Base-by-base conservation (phyloP, 768 basidiomycete genomes). In the Terana coerulea region DNA sequence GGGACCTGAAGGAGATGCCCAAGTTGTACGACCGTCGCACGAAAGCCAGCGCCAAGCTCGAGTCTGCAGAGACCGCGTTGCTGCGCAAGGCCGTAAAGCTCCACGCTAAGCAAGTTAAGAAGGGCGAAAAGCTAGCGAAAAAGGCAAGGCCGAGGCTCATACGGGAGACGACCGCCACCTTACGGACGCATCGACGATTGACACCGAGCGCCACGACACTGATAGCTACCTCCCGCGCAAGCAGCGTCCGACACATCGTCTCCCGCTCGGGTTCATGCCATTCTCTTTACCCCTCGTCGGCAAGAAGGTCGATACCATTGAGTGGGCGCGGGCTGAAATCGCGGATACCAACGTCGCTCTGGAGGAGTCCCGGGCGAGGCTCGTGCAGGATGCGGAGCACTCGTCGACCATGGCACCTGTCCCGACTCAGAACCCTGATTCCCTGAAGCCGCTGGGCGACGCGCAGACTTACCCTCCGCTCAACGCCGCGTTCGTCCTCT, bases 281-380 rank as follows among this genome's bases (percentile, higher is more conserved):
- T 77, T 81, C 49, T 70, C 74, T 9, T 67, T 86, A 17, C 80
- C 82, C 1, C 72, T 95, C 25, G 69, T 81, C 2, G 95, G 95
- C 8, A 67, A 91, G 66, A 89, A 95, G 66, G 93, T 98, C 12
- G 95, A 98, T 69, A 81, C 88, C 3, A 93, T 98, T 62, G 85
- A 93, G 2, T 97, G 94, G 93, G 82, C 84, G n/a, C 75, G 89
- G 24, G 72, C 77, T 19, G 88, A 93, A 69, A 90, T 95, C 51
- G 57, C 67, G 68, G 41, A 86, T 15, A 64, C 63, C 7, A 61
- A 53, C 22, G 25, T 31, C 7, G 56, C 49, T 19, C 59, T 69
- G 14, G 57, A 50, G 5, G 40, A 62, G 43, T 53, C 54, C 10
- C 68, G 66, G 4, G 46, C 57, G 28, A 47, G 50, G 30, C 66